A percentile compares a stretch with the other conserved stretches of the same genome.
These are phyloP conservation scores for Zygoascus tannicola DNA, from an alignment of 805 yeast genomes.

Conservation along the genomic window DNA sequence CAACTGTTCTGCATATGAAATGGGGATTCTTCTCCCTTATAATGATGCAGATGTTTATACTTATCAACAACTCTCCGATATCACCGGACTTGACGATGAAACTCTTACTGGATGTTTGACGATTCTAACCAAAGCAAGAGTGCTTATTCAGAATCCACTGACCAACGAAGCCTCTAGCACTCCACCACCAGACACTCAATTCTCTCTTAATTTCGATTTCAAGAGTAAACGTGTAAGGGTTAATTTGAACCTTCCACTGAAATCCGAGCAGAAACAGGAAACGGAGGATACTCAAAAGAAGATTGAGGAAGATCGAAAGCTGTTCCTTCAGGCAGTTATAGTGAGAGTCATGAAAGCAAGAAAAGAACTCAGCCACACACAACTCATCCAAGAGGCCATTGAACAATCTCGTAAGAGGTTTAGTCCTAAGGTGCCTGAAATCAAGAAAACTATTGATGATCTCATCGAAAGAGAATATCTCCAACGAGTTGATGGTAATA, in stretches of 20 bases:
- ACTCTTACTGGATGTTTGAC: conserved; percentile 65
- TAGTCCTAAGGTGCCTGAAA: conserved; percentile 75
- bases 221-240: conserved; percentile 76
- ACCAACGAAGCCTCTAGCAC: conserved; percentile 29
- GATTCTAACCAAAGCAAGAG: conserved; percentile 70
- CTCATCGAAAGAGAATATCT: conserved; percentile 81
- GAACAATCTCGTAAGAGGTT: conserved; percentile 77
- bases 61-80: conserved; percentile 49
- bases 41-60: conserved; percentile 59
- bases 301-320: conserved; percentile 76
- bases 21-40: conserved; percentile 77
- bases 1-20: conserved; percentile 76
- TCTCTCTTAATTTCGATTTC: conserved; percentile 70
- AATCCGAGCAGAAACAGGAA: conserved; percentile 56
- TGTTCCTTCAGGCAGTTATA: conserved; percentile 83
- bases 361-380: conserved; percentile 66
- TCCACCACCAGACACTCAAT: conserved; percentile 51
- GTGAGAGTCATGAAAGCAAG: conserved; percentile 96
- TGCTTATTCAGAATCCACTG: conserved; percentile 58
- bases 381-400: conserved; percentile 76
- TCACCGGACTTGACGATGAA: conserved; percentile 58
- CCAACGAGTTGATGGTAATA: conserved; percentile 62
- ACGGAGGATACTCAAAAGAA: conserved; percentile 67
- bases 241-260: conserved; percentile 55
- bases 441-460: conserved; percentile 76